Conservation (phyloP, 768 basidiomycete genomes). For the Suillus ampliporus region DNA sequence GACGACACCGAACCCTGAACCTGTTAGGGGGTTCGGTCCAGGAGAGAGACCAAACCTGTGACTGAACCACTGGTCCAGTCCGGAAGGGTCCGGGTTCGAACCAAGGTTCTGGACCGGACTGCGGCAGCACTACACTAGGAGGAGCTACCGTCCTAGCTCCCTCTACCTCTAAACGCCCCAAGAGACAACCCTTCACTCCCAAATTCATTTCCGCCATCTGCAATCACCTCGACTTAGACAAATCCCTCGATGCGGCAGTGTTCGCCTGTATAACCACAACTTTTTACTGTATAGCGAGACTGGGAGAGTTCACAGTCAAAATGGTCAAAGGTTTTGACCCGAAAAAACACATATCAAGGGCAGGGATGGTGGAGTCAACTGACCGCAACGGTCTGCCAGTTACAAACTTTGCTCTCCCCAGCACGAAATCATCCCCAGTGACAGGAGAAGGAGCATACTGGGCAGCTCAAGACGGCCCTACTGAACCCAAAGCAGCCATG, state of each 20-base stretch:
- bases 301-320: conserved; percentile 4
- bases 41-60: background rate
- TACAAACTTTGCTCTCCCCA: conserved; percentile 16
- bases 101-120: too few species aligned
- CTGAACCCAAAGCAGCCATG: conserved; percentile 32
- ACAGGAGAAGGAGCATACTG: conserved; percentile 35
- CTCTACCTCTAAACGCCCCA: too few species aligned
- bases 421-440: conserved; percentile 16
- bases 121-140: too few species aligned
- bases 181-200: too few species aligned
- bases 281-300: conserved; percentile 7
- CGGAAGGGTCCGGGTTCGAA: too few species aligned
- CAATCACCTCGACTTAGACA: too few species aligned
- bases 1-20: background rate
- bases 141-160: too few species aligned
- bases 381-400: conserved; percentile 3
- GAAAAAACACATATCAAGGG: background rate
- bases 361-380: background rate
- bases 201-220: too few species aligned
- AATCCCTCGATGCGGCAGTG: background rate
- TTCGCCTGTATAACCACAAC: conserved; percentile 1
- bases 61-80: background rate
- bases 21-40: background rate
- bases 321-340: background rate
- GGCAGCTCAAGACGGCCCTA: conserved; percentile 30